These are phyloP conservation scores for Nymphaea colorata DNA, from an alignment of 164 flowering plant genomes.

Conservation along the genomic window DNA sequence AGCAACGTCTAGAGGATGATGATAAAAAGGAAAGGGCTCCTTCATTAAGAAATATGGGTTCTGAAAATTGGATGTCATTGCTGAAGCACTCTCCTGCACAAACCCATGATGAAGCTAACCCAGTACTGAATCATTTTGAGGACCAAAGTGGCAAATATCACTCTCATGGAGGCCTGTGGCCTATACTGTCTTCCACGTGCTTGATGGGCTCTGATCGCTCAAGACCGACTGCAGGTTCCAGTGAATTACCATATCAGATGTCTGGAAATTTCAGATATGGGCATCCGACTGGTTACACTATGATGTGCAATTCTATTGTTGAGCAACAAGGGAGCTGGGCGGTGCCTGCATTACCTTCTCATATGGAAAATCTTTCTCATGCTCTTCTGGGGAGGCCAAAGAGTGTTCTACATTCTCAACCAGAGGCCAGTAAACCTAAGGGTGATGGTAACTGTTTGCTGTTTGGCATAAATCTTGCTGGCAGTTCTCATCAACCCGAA, in stretches of 20 bases:
- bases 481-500: conserved; percentile 19
- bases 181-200: conserved; percentile 41
- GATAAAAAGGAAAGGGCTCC: neutral
- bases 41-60: conserved; percentile 28
- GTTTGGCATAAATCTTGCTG: conserved; percentile 57
- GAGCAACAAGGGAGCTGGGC: conserved; percentile 50
- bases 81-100: conserved; percentile 33
- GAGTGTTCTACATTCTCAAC: conserved; percentile 14
- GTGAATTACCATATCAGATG: conserved; percentile 30
- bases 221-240: conserved; percentile 21
- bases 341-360: conserved; percentile 27
- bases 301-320: conserved; percentile 26
- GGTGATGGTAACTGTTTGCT: conserved; percentile 57
- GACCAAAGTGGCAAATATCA: conserved; percentile 41
- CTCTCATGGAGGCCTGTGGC: conserved; percentile 28
- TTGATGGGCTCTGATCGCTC: conserved; percentile 33
- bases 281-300: conserved; percentile 26
- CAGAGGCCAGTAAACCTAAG: conserved; percentile 29
- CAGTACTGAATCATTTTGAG: conserved; percentile 22
- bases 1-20: conserved; percentile 20
- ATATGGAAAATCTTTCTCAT: conserved; percentile 18
- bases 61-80: conserved; percentile 41
- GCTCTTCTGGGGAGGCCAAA: conserved; percentile 15
- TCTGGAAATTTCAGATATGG: conserved; percentile 30
- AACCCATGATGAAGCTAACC: conserved; percentile 14